These are phyloP conservation scores for Zanthoxylum bungeanum DNA, from an alignment of 345 rosid genomes.

Conservation along the genomic window DNA sequence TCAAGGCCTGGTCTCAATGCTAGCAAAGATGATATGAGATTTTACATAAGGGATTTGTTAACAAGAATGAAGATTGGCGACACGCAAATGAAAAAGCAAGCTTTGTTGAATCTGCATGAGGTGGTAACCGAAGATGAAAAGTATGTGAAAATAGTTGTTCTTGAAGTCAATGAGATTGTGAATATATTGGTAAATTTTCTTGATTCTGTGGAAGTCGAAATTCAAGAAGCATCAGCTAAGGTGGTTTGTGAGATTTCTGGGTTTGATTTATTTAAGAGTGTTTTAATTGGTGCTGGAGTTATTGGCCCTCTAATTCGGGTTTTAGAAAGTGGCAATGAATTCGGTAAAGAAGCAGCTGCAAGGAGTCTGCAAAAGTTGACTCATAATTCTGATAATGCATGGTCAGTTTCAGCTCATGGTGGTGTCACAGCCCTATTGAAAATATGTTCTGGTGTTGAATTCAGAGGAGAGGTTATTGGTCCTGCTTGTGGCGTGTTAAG, in stretches of 20 bases:
- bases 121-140: constrained; percentile 60
- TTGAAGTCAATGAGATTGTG: constrained; percentile 55
- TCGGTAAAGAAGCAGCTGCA: constrained; percentile 53
- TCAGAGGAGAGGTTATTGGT: constrained; percentile 43
- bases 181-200: constrained; percentile 54
- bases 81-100: constrained; percentile 72
- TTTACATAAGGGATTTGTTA: constrained; percentile 69
- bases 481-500: constrained; percentile 69
- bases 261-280: constrained; percentile 45
- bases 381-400: constrained; percentile 79
- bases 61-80: constrained; percentile 96
- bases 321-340: constrained; percentile 53
- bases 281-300: constrained; percentile 59
- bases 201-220: constrained; percentile 42
- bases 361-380: constrained; percentile 68
- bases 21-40: constrained; percentile 81
- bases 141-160: constrained; percentile 45
- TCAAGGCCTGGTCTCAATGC: constrained; percentile 62
- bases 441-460: constrained; percentile 46
- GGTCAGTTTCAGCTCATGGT: constrained; percentile 96
- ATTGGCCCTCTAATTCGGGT: constrained; percentile 70
- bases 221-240: constrained; percentile 65
- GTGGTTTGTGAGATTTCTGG: constrained; percentile 55
- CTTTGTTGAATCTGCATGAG: constrained; percentile 56
- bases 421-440: constrained; percentile 80